Evolutionary conservation across 306 rosid species (phyloP).

Genomic region (Arachis stenosperma): DNA sequence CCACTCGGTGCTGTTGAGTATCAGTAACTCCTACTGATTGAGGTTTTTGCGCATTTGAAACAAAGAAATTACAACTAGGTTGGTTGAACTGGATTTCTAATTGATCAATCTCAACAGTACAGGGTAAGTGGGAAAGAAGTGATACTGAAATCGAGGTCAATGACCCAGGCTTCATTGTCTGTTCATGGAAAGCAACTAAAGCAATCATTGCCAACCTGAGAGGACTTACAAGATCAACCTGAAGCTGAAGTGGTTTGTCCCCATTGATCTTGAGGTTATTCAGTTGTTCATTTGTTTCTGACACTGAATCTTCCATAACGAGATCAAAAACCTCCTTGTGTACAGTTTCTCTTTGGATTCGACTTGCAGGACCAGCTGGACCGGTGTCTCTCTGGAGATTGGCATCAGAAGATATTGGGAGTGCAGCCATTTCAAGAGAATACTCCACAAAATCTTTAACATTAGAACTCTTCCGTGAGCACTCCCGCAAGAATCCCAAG

Average conservation of each 20-base stretch:
- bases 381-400: conserved; percentile 68
- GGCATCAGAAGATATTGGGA: conserved; percentile 68
- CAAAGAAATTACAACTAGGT: conserved; percentile 72
- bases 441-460: conserved; percentile 83
- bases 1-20: conserved; percentile 55
- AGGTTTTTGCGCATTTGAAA: conserved; percentile 62
- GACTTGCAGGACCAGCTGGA: conserved; percentile 82
- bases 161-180: conserved; percentile 70
- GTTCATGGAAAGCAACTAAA: conserved; percentile 94
- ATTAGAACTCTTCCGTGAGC: conserved; percentile 64
- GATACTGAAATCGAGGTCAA: conserved; percentile 72
- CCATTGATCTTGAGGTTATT: conserved; percentile 54
- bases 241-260: conserved; percentile 72
- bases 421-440: conserved; percentile 96
- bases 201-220: conserved; percentile 90
- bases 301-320: conserved; percentile 52
- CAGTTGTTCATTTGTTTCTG: conserved; percentile 48
- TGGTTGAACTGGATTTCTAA: conserved; percentile 94
- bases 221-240: conserved; percentile 92
- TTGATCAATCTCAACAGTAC: conserved; percentile 68
- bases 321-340: conserved; percentile 80
- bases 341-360: conserved; percentile 67
- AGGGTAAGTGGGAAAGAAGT: conserved; percentile 80
- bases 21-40: conserved; percentile 48
- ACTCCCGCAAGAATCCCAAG: conserved; percentile 87